Evolutionary conservation across 257 asterid genomes (phyloP).

Genomic region (Salvia splendens): DNA sequence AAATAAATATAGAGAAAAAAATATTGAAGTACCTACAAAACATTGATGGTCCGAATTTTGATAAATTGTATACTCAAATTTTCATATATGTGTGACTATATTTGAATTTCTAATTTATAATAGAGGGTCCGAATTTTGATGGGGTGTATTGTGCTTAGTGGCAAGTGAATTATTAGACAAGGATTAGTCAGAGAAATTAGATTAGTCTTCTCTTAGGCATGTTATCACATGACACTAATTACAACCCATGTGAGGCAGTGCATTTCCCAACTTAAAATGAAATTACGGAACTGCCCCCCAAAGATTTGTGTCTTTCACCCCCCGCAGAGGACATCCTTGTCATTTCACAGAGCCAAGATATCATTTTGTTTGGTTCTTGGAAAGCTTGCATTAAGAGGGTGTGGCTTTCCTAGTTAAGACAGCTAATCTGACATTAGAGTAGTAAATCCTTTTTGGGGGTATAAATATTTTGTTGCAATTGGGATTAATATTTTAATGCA

Average conservation of each 20-base stretch:
- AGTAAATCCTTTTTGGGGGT: constrained; percentile 28
- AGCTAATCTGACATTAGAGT: constrained; percentile 36
- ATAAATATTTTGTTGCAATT: constrained; percentile 25
- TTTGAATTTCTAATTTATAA: too few relatives aligned
- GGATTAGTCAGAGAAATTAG: constrained; percentile 41
- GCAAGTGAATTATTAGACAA: constrained; percentile 35
- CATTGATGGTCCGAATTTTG: too few relatives aligned
- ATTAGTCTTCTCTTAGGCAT: constrained; percentile 49
- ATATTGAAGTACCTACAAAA: too few relatives aligned
- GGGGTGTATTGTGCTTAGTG: constrained; percentile 19
- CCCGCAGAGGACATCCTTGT: constrained; percentile 41
- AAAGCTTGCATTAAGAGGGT: constrained; percentile 45
- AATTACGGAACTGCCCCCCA: constrained; percentile 40
- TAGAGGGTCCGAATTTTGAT: neutral
- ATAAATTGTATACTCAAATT: too few relatives aligned
- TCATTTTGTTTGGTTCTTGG: constrained; percentile 39
- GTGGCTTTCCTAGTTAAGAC: constrained; percentile 41
- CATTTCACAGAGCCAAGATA: constrained; percentile 23
- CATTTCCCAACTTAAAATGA: constrained; percentile 36
- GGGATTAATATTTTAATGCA: constrained; percentile 6
- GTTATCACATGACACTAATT: constrained; percentile 68
- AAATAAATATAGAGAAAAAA: too few relatives aligned
- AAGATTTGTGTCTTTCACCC: neutral
- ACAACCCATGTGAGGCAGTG: constrained; percentile 58
- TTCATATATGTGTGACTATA: too few relatives aligned